Conservation (phyloP, 1,284 basidiomycete genomes). For the Puccinia horiana region DNA sequence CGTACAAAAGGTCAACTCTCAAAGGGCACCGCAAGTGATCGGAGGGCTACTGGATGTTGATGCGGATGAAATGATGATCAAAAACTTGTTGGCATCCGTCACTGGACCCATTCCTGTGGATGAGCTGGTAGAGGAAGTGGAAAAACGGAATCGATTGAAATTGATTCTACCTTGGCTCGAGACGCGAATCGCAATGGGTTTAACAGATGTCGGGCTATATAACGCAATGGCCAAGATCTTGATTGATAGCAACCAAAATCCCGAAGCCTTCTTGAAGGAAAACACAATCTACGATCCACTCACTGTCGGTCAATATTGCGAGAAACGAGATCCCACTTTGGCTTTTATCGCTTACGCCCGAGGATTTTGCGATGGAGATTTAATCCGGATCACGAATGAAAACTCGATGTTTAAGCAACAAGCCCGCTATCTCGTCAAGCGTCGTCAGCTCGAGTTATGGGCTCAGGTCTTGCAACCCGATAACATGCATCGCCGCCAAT, state of each 20-base stretch:
- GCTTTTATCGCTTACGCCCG: constrained; percentile 99
- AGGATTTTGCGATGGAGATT: constrained; percentile 97
- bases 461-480: constrained; percentile 86
- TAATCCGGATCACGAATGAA: constrained; percentile 95
- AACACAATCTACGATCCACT: constrained; percentile 98
- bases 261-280: constrained; percentile 95
- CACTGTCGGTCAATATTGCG: constrained; percentile 98
- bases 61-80: constrained; percentile 95
- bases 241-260: constrained; percentile 98
- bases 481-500: constrained; percentile 86
- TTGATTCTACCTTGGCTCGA: constrained; percentile 97
- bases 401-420: constrained; percentile 99
- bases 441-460: constrained; percentile 94
- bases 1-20: constrained; percentile 96
- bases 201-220: constrained; percentile 88
- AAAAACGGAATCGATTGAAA: constrained; percentile 93
- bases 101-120: constrained; percentile 97
- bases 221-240: constrained; percentile 98
- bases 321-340: constrained; percentile 95
- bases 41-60: constrained; percentile 97
- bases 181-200: constrained; percentile 84
- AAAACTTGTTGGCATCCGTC: constrained; percentile 86
- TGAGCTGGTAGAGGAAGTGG: constrained; percentile 94
- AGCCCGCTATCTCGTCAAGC: constrained; percentile 94
- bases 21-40: constrained; percentile 95